Base-by-base conservation (phyloP, 371 early-diverging fungal genomes). In the Batkoa obscura region DNA sequence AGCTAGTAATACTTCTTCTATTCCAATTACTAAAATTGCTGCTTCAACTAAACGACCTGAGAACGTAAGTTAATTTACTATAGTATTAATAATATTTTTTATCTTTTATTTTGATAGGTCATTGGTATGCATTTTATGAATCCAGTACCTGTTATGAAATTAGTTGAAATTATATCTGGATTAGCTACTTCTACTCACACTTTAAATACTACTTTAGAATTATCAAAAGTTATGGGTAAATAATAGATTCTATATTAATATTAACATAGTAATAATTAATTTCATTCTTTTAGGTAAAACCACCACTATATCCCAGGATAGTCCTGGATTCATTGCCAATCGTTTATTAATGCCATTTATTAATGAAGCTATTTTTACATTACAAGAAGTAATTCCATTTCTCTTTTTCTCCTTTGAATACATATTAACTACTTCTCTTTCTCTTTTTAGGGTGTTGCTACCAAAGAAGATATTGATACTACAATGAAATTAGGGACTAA, bases 401-500 rank as follows among this genome's bases (percentile, higher is more conserved):
- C 37, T 3, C 43, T 43, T 49, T 45, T 33, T 55, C 52, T 54
- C 17, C 8, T 17, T 15, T n/a, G 5, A n/a, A 15, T n/a, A 23
- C 50, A 38, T 12, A n/a, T 47, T 55, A 15, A 52, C 13, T 47
- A 52, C 30, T 17, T 54, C 12, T 15, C 35, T 43, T 38, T 34
- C 9, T 23, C 23, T 13, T 42, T 35, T 56, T 45, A 90, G 85
- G 87, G 87, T 6, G 84, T 88, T 67, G 94, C 90, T 10, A 81
- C 85, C 50, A 78, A 81, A 55, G 94, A 94, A 66, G 92, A 97
- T 66, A 97, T 97, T 65, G 97, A 97, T 64, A 86, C 86, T 2
- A 97, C 95, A 43, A 95, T 97, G 97, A 91, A 90, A 64, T 71
- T 94, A 38, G 97, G 92, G 30, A 88, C 93, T 46, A 94, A 94